A percentile compares a stretch with the other conserved stretches of the same genome.
These are phyloP conservation scores for Ogataea henricii DNA, from an alignment of 805 yeast genomes.

Conservation along the genomic window DNA sequence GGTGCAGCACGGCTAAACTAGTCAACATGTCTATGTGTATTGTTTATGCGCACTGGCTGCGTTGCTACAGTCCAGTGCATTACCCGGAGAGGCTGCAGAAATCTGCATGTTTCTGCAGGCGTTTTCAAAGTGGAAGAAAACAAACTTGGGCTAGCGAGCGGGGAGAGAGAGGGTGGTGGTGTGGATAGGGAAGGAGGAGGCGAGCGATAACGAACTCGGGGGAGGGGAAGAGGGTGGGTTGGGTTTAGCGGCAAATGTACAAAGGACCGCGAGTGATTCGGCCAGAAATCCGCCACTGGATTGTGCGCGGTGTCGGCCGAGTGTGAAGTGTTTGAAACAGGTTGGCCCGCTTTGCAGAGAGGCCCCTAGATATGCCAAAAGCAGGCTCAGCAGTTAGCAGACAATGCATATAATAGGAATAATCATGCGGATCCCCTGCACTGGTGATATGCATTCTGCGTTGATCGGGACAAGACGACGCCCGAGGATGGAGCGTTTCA, in stretches of 20 bases:
- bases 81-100: neutral
- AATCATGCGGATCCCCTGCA: neutral
- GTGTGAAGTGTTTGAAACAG: too few species aligned
- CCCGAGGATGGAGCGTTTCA: neutral
- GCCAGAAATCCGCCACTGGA: too few species aligned
- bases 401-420: neutral
- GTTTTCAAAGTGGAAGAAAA: neutral
- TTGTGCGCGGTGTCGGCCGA: too few species aligned
- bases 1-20: conserved; percentile 4
- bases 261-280: too few species aligned
- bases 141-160: neutral
- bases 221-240: too few species aligned
- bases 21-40: neutral
- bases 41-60: neutral
- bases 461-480: neutral
- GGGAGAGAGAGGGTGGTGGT: too few species aligned
- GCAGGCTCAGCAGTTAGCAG: neutral
- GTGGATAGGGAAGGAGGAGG: too few species aligned
- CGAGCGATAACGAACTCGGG: too few species aligned
- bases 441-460: neutral
- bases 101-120: neutral
- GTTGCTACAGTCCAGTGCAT: neutral
- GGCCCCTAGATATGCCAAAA: too few species aligned
- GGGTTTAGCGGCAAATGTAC: too few species aligned
- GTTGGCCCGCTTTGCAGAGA: too few species aligned